Evolutionary conservation across 768 basidiomycete genomes (phyloP).

Genomic region (Royoungia palumana): DNA sequence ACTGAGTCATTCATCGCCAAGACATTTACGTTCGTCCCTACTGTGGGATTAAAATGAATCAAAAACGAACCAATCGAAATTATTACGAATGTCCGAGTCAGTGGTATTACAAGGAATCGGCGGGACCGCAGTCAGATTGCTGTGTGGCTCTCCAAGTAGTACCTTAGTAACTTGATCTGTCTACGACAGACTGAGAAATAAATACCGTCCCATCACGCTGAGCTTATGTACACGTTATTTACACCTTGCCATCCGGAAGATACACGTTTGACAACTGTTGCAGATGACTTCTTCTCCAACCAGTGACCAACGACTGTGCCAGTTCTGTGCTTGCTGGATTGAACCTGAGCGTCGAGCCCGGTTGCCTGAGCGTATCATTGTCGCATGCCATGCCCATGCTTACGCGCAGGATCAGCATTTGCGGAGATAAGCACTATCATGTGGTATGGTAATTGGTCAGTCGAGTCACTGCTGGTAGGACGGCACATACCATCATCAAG

Average conservation of each 20-base stretch:
- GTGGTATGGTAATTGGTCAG: neutral
- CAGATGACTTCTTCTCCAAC: neutral
- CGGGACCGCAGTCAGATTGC: no score
- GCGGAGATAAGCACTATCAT: conserved; percentile 9
- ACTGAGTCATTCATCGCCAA: no score
- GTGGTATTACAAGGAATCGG: no score
- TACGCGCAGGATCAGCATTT: conserved; percentile 10
- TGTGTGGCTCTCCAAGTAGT: no score
- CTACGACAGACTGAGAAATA: no score
- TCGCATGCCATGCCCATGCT: conserved; percentile 1
- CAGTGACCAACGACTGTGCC: neutral
- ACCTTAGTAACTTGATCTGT: no score
- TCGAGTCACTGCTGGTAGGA: neutral
- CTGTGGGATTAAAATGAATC: no score
- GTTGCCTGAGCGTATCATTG: neutral
- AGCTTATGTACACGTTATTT: neutral
- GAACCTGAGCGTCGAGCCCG: neutral
- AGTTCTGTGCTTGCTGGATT: neutral
- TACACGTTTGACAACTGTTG: neutral
- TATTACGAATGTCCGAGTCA: no score
- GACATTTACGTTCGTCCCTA: no score
- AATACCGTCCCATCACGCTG: no score
- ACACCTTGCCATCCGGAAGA: neutral
- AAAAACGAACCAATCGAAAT: no score
- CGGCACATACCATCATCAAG: neutral